Base-by-base conservation (phyloP, 1,284 basidiomycete genomes). In the Sanguinoderma infundibulare region DNA sequence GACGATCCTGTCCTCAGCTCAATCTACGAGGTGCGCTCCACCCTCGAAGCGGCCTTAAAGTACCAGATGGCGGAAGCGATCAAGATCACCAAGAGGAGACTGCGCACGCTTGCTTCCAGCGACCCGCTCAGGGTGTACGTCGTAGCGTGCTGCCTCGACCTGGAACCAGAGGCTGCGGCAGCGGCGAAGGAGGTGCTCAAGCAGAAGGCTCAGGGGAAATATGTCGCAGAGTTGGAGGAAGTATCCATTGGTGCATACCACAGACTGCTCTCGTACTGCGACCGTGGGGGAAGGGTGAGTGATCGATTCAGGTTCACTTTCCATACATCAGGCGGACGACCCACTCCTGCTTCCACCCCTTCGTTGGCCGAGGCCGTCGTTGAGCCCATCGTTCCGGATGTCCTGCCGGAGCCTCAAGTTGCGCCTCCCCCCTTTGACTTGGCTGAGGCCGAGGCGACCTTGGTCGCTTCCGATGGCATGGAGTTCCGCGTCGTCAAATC, bases 111-210 rank as follows among this genome's bases (percentile, higher is more conserved):
- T 49, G 46, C 77, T 15, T 57, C 65, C 14, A 63, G 61, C 15
- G 72, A 75, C 7, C 72, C 81, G 0, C 46, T 79, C n/a, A 71
- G 70, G 14, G 62, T 75, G 5, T 79, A 78, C 54, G 73, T 74
- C 15, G 67, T 81, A 47, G 75, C 78, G 12, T 67, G 72, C 53
- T 69, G 69, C 8, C 68, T 73, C 53, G 62, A 58, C 1, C 69
- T 78, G 22, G 57, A 62, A 10, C 53, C 59, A 6, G 61, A 63
- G 49, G 57, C 57, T 7, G 24, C n/a, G 7, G 63, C 47, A 1
- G 61, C 66, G 2, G 63, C 61, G 10, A 50, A 50, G 32, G 53
- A 55, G 35, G 60, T 63, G 10, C 32, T 42, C 20, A 55, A 49
- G 30, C 52, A 56, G 34, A 46, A 53, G 39, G 54, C 42, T 3